phyloP scores from a whole-genome alignment of 1,284 basidiomycete species.

The Cutaneotrichosporon cyanovorans region DNA sequence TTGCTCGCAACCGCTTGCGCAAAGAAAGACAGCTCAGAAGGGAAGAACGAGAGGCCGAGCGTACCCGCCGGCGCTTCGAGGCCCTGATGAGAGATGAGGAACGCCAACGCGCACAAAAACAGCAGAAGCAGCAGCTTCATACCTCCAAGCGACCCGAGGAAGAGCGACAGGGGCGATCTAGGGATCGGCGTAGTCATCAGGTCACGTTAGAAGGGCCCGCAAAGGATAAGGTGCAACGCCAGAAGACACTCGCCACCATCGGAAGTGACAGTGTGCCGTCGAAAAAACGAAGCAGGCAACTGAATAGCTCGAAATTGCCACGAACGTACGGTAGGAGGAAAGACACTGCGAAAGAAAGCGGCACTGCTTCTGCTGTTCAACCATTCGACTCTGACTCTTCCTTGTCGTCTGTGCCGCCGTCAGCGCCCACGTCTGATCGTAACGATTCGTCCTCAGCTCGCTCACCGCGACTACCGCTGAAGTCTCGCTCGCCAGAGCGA shows the following conservation, averaged over 20 bases:
- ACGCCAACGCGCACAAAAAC: constrained; percentile 10
- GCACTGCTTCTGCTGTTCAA: no score
- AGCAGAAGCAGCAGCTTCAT: constrained; percentile 2
- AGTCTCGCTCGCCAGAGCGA: neutral
- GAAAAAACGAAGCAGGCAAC: no score
- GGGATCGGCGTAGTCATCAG: no score
- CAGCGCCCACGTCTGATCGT: neutral
- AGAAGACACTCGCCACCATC: no score
- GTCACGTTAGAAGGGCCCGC: no score
- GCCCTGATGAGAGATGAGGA: constrained; percentile 14
- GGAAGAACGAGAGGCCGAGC: constrained; percentile 20
- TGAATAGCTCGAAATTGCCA: no score
- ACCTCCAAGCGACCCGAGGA: constrained; percentile 1
- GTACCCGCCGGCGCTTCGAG: constrained; percentile 24
- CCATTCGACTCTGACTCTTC: constrained; percentile 3
- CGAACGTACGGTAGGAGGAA: no score
- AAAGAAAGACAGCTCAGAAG: constrained; percentile 24
- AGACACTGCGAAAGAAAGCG: no score
- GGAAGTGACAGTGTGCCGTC: no score
- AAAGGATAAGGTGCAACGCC: no score
- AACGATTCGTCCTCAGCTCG: neutral
- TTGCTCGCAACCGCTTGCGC: constrained; percentile 25
- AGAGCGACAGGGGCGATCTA: neutral
- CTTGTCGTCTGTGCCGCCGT: constrained; percentile 10
- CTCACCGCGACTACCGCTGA: neutral